These are phyloP conservation scores for Saururus chinensis DNA, from an alignment of 164 flowering plant genomes.

Conservation along the genomic window DNA sequence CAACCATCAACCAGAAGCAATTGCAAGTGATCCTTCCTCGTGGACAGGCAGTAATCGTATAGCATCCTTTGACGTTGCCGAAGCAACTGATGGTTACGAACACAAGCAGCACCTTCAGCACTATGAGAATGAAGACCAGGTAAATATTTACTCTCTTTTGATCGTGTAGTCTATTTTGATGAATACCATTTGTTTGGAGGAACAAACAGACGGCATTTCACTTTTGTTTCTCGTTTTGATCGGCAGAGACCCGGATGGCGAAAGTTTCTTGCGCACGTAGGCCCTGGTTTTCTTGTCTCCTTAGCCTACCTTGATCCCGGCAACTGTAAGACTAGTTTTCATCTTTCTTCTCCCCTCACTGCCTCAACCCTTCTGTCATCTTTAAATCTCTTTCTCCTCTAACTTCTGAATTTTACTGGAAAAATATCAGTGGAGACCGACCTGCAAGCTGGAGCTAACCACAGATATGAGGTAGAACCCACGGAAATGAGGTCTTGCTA, in stretches of 20 bases:
- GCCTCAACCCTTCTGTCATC: slow-evolving; percentile 2
- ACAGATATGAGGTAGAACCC: slow-evolving; percentile 47
- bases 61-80: no score
- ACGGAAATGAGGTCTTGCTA: background rate
- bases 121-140: background rate
- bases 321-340: slow-evolving; percentile 31
- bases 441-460: slow-evolving; percentile 72
- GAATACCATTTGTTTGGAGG: background rate
- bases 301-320: slow-evolving; percentile 76
- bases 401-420: background rate
- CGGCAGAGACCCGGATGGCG: slow-evolving; percentile 41
- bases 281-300: slow-evolving; percentile 81
- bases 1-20: no score
- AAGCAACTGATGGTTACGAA: no score
- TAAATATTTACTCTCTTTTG: slow-evolving; percentile 3
- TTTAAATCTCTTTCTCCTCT: background rate
- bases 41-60: no score
- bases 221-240: background rate
- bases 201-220: background rate
- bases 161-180: background rate
- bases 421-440: slow-evolving; percentile 70
- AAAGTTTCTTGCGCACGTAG: slow-evolving; percentile 44
- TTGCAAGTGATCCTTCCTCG: no score
- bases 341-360: slow-evolving; percentile 6
- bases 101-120: background rate